phyloP scores from a whole-genome alignment of 2,329 filamentous ascomycete genomes.

The Rutstroemia sp. region DNA sequence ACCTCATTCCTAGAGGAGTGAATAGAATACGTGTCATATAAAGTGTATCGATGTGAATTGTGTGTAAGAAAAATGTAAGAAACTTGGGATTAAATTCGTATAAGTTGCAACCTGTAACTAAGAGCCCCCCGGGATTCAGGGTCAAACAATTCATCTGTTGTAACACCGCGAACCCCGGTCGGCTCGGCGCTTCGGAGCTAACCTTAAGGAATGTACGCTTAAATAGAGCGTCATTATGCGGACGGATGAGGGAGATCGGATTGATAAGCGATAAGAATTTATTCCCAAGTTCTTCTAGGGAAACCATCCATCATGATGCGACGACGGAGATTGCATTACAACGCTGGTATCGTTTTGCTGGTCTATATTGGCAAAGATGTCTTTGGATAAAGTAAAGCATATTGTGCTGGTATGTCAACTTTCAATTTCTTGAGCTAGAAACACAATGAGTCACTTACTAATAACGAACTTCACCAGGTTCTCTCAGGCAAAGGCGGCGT shows the following conservation, averaged over 20 bases:
- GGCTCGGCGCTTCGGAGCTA: not conserved
- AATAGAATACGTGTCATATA: not conserved
- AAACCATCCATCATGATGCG: not conserved
- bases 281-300: not conserved
- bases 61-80: not conserved
- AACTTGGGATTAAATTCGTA: not conserved
- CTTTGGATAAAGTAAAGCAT: conserved; percentile 64
- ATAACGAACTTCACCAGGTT: conserved; percentile 37
- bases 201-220: conserved; percentile 1
- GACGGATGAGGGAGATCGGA: conserved; percentile 7
- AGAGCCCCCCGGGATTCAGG: not conserved
- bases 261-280: conserved; percentile 28
- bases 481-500: conserved; percentile 97
- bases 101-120: not conserved
- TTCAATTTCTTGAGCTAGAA: not conserved
- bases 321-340: not conserved
- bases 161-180: not conserved
- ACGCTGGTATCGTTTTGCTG: not conserved
- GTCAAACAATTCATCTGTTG: conserved; percentile 8
- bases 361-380: conserved; percentile 40
- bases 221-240: not conserved
- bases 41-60: not conserved
- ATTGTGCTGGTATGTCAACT: conserved; percentile 58
- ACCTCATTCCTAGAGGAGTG: not conserved
- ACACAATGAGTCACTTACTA: not conserved